Conservation (phyloP, 2,329 filamentous ascomycete genomes). For the Pseudogymnoascus sp. region DNA sequence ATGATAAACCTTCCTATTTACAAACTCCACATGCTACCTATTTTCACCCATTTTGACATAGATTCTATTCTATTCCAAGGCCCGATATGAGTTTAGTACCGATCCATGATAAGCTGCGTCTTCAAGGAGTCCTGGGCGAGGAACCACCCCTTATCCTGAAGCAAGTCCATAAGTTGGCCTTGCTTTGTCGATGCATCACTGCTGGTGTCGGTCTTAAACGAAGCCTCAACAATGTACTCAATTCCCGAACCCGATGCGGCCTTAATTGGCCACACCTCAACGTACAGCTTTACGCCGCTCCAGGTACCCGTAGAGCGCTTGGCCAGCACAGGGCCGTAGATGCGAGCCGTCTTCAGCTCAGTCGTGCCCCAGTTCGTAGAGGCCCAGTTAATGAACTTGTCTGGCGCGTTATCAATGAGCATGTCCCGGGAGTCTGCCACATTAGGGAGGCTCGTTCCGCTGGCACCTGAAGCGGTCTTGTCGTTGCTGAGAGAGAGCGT, state of each 20-base stretch:
- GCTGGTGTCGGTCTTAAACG: conserved; percentile 22
- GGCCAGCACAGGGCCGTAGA: conserved; percentile 28
- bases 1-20: background rate
- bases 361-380: conserved; percentile 23
- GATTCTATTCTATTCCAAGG: background rate
- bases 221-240: conserved; percentile 26
- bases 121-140: conserved; percentile 22
- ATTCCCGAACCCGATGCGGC: conserved; percentile 19
- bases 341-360: conserved; percentile 19
- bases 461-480: conserved; percentile 22
- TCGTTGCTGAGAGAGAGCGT: conserved; percentile 31
- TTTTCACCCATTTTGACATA: background rate
- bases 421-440: conserved; percentile 18
- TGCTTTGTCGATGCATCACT: conserved; percentile 16
- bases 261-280: conserved; percentile 29
- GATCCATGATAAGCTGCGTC: conserved; percentile 24
- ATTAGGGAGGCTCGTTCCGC: conserved; percentile 22
- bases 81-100: conserved; percentile 14
- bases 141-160: conserved; percentile 25
- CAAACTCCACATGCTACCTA: background rate
- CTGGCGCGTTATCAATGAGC: conserved; percentile 24
- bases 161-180: conserved; percentile 15
- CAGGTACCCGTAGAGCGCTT: conserved; percentile 26
- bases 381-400: conserved; percentile 26
- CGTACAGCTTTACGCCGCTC: conserved; percentile 24